Base-by-base conservation (phyloP, 2,329 filamentous ascomycete genomes). In the Pseudogymnoascus sp. region DNA sequence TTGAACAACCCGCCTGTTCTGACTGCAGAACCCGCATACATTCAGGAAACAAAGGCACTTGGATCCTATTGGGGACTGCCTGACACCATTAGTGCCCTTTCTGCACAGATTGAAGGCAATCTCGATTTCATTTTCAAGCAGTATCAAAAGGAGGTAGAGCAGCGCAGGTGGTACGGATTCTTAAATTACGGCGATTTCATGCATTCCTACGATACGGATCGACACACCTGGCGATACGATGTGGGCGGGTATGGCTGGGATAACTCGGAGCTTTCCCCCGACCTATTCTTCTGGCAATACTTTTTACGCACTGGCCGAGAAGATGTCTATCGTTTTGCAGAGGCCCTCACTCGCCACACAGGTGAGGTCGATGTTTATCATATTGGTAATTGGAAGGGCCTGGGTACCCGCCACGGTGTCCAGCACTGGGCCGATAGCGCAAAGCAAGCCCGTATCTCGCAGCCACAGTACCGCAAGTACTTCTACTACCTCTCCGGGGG, bases 171-270 rank as follows among this genome's bases (percentile, higher is more conserved):
- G 85, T 87, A 86, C 67, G 85, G 85, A 0, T 87, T 87, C 75
- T 81, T 80, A 72, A 84, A 87, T 65, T 78, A 85, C 63, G 85
- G 85, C 1, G 85, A 88, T 67, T 78, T 87, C 43, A 84, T 84
- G 77, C 85, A 88, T 68, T 82, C 83, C 0, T 87, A 87, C 65
- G 85, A 88, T 61, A 67, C 71, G 0, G 80, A 86, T 70, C 76
- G 85, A 4, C 85, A 87, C 66, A 77, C 77, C 0, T 88, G 85
- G 85, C 79, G 83, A 1, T 87, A 87, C 64, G 85, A 88, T 54
- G 72, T 87, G 16, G 85, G 85, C 3, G 85, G 85, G 0, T 87
- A 84, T 65, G 84, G 83, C 0, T 87, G 85, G 85, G 85, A 87
- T 60, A 87, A 87, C 69, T 85, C 82, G 0, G 85, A 88, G 70